phyloP scores from a whole-genome alignment of 257 asterid species.

The Anisodus acutangulus region DNA sequence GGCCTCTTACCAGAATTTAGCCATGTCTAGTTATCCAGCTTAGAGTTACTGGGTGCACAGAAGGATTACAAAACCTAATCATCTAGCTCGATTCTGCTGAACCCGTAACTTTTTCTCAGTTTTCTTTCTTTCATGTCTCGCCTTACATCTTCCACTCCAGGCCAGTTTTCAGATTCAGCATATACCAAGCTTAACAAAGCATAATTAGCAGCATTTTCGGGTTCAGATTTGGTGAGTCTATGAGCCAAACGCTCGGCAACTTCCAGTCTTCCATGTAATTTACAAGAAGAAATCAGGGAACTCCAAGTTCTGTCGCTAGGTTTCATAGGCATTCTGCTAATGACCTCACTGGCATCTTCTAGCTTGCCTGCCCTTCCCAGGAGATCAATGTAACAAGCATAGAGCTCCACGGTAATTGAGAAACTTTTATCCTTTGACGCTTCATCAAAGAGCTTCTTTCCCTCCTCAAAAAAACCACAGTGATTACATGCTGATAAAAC shows the following conservation, averaged over 20 bases:
- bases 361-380: conserved; percentile 77
- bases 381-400: conserved; percentile 69
- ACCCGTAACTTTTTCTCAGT: conserved; percentile 49
- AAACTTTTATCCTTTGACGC: conserved; percentile 42
- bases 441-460: conserved; percentile 47
- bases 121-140: conserved; percentile 48
- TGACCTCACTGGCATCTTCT: conserved; percentile 55
- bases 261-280: conserved; percentile 62
- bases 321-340: conserved; percentile 49
- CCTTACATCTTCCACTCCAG: conserved; percentile 60
- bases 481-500: conserved; percentile 63
- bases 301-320: conserved; percentile 53
- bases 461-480: conserved; percentile 64
- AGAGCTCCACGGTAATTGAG: conserved; percentile 52
- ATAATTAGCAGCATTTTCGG: conserved; percentile 69
- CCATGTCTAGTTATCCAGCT: neutral
- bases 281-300: conserved; percentile 63
- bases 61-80: neutral
- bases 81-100: conserved; percentile 54
- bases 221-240: conserved; percentile 56
- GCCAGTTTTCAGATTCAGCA: conserved; percentile 75
- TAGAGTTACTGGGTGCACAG: neutral
- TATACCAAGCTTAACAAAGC: conserved; percentile 57
- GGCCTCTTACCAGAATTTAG: neutral
- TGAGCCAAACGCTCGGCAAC: conserved; percentile 56